A percentile compares a stretch with the other conserved stretches of the same genome.
These are phyloP conservation scores for Cladosporium sp. DNA, from an alignment of 2,329 filamentous ascomycete species.

Conservation along the genomic window DNA sequence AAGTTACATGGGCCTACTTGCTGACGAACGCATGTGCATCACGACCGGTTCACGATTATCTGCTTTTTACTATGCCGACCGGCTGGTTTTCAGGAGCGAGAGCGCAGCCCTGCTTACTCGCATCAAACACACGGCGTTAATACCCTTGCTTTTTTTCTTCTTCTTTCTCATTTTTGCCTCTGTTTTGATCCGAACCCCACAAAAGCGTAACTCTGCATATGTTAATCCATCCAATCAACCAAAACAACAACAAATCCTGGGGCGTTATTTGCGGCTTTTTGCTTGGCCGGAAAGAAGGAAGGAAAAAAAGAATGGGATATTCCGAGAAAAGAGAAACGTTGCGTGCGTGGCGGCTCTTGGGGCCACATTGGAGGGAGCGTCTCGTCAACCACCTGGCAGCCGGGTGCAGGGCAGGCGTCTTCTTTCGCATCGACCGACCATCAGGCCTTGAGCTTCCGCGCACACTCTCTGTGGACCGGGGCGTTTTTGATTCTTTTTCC, in stretches of 20 bases:
- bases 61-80: slow-evolving; percentile 8
- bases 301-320: not conserved
- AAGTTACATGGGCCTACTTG: not conserved
- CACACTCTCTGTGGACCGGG: slow-evolving; percentile 5
- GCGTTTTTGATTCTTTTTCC: not conserved
- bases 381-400: slow-evolving; percentile 14
- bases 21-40: slow-evolving; percentile 9
- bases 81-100: slow-evolving; percentile 13
- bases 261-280: slow-evolving; percentile 13
- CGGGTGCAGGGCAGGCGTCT: slow-evolving; percentile 10
- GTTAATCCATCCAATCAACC: slow-evolving; percentile 5
- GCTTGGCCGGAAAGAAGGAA: slow-evolving; percentile 2
- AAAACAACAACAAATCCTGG: slow-evolving; percentile 1
- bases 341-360: slow-evolving; percentile 12
- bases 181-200: not conserved
- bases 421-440: slow-evolving; percentile 4
- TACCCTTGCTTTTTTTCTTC: slow-evolving; percentile 16
- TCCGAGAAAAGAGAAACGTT: slow-evolving; percentile 10
- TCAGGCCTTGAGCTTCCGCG: slow-evolving; percentile 12
- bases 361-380: not conserved
- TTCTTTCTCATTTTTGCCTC: no score
- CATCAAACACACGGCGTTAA: slow-evolving; percentile 2
- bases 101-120: slow-evolving; percentile 9
- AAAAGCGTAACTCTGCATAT: slow-evolving; percentile 13
- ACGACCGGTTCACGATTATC: slow-evolving; percentile 13